Base-by-base conservation (phyloP, 1,284 basidiomycete species). In the Calocybe gambosa region DNA sequence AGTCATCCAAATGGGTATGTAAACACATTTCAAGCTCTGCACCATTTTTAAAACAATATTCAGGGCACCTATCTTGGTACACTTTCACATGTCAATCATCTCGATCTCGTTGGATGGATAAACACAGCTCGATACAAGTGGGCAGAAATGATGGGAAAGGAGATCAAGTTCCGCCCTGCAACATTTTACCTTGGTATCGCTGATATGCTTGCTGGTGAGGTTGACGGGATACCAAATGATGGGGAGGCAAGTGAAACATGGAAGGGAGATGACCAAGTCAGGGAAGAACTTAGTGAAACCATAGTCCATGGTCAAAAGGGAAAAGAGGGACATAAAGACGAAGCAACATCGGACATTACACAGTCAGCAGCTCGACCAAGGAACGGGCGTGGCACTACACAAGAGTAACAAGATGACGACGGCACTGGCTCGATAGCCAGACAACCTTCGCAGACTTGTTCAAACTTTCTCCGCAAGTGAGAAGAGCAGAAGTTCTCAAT, bases 41-140 rank as follows among this genome's bases (percentile, higher is more conserved):
- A n/a, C n/a, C n/a, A n/a, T n/a, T n/a, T 43, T 13, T 4, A 23
- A 23, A 23, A 23, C 28, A 42, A 31, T 28, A 15, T 36, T 56
- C n/a, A 85, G 82, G 87, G 87, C 29, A 89, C 78, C 10, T 90
- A 89, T 59, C 76, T 89, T 40, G 93, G 93, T 18, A 97, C 93
- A 1, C 72, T 97, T 15, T 75, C 81, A 37, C 78, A 85, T 49
- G 94, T 95, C n/a, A 94, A 91, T 60, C 94, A 98, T 61, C 77
- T 94, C 39, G 92, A 94, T 62, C 76, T 94, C 28, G 89, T 89
- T 16, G 87, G 87, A 3, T 89, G 88, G 88, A 80, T 86, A 47
- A 88, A 89, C 60, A 74, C 82, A 7, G 85, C 85, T 1, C 75
- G 89, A 42, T 92, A 91, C 67, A 88, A 88, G 58, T 87, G 89